Percentiles rank a stretch among this genome's conserved stretches.
These are phyloP conservation scores for Graphiopsis chlorocephala DNA, from an alignment of 2,329 filamentous ascomycete species.

Conservation along the genomic window DNA sequence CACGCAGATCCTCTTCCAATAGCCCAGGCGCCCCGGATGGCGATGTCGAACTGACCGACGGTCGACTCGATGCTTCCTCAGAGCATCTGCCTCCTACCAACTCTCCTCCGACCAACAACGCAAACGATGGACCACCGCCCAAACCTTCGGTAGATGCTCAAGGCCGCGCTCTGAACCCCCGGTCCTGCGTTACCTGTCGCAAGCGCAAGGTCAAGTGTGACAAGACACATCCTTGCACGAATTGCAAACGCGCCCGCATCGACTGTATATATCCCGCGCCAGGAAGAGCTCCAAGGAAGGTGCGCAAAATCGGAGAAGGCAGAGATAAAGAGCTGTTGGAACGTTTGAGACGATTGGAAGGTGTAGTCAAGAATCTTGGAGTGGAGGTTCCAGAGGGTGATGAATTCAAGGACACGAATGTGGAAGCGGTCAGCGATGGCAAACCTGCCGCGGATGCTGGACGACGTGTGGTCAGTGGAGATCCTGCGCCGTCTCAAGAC, in stretches of 20 bases:
- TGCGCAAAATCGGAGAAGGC: slow-evolving; percentile 62
- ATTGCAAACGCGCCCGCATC: slow-evolving; percentile 68
- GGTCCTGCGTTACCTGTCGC: slow-evolving; percentile 53
- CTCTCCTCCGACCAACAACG: neutral
- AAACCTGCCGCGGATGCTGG: neutral
- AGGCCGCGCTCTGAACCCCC: slow-evolving; percentile 36
- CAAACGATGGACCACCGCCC: slow-evolving; percentile 1
- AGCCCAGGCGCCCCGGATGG: neutral
- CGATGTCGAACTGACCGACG: neutral
- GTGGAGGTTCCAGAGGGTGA: slow-evolving; percentile 38
- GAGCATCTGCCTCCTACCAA: neutral
- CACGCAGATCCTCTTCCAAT: slow-evolving; percentile 11
- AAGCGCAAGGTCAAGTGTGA: slow-evolving; percentile 72
- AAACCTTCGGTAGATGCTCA: slow-evolving; percentile 29
- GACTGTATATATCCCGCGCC: slow-evolving; percentile 73
- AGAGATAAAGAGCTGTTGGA: slow-evolving; percentile 65
- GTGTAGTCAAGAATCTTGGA: slow-evolving; percentile 65
- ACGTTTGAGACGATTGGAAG: slow-evolving; percentile 68
- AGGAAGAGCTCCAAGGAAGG: slow-evolving; percentile 67
- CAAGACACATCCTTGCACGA: slow-evolving; percentile 72
- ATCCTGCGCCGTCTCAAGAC: neutral
- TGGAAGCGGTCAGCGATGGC: neutral
- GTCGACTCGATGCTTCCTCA: neutral
- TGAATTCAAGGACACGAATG: slow-evolving; percentile 32
- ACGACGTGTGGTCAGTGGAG: slow-evolving; percentile 10